Percentiles rank a stretch among this genome's conserved stretches.
phyloP scores from a whole-genome alignment of 345 rosid genomes.

The Xanthoceras sorbifolium region DNA sequence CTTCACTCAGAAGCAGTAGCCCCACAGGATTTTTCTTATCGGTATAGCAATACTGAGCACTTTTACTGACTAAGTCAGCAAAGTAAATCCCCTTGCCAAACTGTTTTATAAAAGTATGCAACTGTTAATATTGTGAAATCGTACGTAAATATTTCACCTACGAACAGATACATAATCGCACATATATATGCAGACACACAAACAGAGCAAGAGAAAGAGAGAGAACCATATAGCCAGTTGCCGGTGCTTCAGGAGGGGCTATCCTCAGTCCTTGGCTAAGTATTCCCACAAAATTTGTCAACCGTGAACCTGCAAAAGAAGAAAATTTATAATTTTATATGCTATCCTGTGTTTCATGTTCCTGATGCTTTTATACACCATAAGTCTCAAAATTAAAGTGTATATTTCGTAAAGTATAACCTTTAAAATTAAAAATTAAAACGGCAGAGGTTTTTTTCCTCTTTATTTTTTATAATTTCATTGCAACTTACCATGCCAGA shows the following conservation, averaged over 20 bases:
- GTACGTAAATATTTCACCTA: not conserved
- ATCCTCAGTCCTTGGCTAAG: slow-evolving; percentile 95
- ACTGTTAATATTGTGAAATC: slow-evolving; percentile 24
- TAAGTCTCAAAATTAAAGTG: not conserved
- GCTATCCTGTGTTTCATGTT: slow-evolving; percentile 1
- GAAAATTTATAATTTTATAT: slow-evolving; percentile 1
- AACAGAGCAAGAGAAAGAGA: slow-evolving; percentile 25
- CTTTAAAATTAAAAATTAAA: not conserved
- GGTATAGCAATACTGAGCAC: slow-evolving; percentile 95
- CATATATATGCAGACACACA: not conserved
- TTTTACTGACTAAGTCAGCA: slow-evolving; percentile 98
- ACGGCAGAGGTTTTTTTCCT: not conserved
- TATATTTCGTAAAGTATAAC: not conserved
- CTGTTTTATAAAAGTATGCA: slow-evolving; percentile 40
- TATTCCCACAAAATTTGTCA: slow-evolving; percentile 94
- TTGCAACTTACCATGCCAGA: slow-evolving; percentile 79
- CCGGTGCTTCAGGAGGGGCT: slow-evolving; percentile 99
- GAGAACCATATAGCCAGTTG: slow-evolving; percentile 96
- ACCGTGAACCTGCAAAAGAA: slow-evolving; percentile 70
- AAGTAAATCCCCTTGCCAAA: slow-evolving; percentile 97
- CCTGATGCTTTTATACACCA: not conserved
- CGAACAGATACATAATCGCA: too few relatives aligned
- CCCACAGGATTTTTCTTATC: slow-evolving; percentile 82
- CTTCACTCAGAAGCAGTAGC: slow-evolving; percentile 90
- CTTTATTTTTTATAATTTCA: not conserved